phyloP scores from a whole-genome alignment of 352 stramenopile species.

The Nothophytophthora sp. region DNA sequence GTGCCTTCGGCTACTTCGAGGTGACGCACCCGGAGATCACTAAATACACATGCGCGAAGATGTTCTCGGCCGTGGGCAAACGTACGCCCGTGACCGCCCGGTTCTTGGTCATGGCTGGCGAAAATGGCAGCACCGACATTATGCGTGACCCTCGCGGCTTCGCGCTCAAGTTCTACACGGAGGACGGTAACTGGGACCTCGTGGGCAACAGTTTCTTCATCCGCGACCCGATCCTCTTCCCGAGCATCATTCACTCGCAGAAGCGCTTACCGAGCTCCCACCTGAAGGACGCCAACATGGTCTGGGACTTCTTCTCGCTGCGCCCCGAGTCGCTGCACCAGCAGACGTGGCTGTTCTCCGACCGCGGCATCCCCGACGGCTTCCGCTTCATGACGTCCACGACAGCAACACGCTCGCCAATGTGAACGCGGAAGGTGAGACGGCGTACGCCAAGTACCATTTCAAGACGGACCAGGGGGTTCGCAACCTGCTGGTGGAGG shows the following conservation, averaged over 20 bases:
- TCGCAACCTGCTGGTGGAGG: conserved; percentile 69
- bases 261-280: conserved; percentile 85
- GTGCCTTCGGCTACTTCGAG: conserved; percentile 93
- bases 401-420: conserved; percentile 90
- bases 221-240: conserved; percentile 90
- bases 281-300: conserved; percentile 80
- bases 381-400: conserved; percentile 90
- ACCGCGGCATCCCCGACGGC: conserved; percentile 80
- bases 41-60: conserved; percentile 75
- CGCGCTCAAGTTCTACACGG: conserved; percentile 91
- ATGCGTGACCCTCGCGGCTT: conserved; percentile 85
- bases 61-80: conserved; percentile 82
- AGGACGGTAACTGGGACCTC: conserved; percentile 91
- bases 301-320: conserved; percentile 89
- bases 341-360: conserved; percentile 83
- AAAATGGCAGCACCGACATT: conserved; percentile 75
- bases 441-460: conserved; percentile 90
- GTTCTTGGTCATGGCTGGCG: conserved; percentile 83
- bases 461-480: conserved; percentile 89
- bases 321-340: conserved; percentile 84
- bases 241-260: conserved; percentile 90
- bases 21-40: conserved; percentile 68
- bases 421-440: conserved; percentile 63
- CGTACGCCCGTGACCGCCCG: conserved; percentile 79
- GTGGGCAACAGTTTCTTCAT: conserved; percentile 93